These are phyloP conservation scores for Citrullus colocynthis DNA, from an alignment of 306 rosid species.

Conservation along the genomic window DNA sequence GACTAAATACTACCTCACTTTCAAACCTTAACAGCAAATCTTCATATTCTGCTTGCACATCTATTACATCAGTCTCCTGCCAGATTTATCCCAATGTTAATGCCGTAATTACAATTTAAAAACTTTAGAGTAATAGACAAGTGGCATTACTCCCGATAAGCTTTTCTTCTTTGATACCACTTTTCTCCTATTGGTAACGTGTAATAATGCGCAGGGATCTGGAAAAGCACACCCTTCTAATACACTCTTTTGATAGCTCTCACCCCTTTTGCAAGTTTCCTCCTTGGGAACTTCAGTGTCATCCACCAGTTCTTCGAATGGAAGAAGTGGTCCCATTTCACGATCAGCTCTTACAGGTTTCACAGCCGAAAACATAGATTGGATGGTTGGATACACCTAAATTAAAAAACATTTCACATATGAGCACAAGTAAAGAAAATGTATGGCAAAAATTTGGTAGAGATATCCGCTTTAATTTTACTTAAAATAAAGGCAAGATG, in stretches of 20 bases:
- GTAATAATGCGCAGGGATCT: slow-evolving; percentile 54
- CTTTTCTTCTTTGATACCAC: slow-evolving; percentile 44
- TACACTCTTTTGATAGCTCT: slow-evolving; percentile 18
- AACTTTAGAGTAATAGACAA: neutral
- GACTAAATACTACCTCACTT: slow-evolving; percentile 41
- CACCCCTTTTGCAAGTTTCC: slow-evolving; percentile 30
- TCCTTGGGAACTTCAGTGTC: slow-evolving; percentile 30
- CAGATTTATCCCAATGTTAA: slow-evolving; percentile 22
- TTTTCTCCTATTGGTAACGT: slow-evolving; percentile 75
- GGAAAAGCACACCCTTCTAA: slow-evolving; percentile 35
- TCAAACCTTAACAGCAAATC: slow-evolving; percentile 51
- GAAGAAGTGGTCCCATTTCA: slow-evolving; percentile 65
- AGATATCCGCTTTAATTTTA: neutral
- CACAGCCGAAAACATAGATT: slow-evolving; percentile 33
- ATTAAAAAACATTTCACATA: slow-evolving; percentile 3
- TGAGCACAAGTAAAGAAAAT: neutral
- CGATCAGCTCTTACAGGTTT: slow-evolving; percentile 26
- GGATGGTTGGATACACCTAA: slow-evolving; percentile 37
- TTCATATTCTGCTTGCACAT: slow-evolving; percentile 57
- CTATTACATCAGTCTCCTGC: slow-evolving; percentile 47
- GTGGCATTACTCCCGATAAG: slow-evolving; percentile 39
- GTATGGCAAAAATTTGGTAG: neutral
- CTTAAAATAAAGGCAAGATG: neutral
- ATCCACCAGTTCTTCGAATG: slow-evolving; percentile 54
- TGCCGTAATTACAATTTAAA: slow-evolving; percentile 10